Evolutionary conservation across 73 alveolate genomes (phyloP).

Genomic region (Paraurostyla sp.): DNA sequence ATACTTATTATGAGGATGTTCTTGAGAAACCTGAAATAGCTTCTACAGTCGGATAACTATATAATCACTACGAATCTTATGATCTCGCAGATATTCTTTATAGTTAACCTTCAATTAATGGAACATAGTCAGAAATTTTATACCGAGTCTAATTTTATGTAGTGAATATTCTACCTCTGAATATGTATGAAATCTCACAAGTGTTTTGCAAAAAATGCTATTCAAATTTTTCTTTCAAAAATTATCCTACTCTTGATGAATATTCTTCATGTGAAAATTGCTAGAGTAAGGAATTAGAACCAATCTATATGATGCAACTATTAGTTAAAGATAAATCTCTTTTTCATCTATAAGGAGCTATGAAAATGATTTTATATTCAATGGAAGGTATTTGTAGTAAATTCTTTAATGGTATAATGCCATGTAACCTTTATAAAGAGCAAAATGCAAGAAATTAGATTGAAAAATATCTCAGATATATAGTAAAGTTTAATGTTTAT

Average conservation of each 20-base stretch:
- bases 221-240: constrained; percentile 15
- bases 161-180: constrained; percentile 19
- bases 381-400: constrained; percentile 49
- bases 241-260: no score
- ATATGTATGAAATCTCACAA: background rate
- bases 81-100: constrained; percentile 40
- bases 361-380: constrained; percentile 37
- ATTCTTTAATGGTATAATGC: constrained; percentile 67
- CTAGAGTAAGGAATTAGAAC: background rate
- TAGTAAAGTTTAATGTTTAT: constrained; percentile 61
- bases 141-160: constrained; percentile 22
- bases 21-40: constrained; percentile 56
- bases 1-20: constrained; percentile 1
- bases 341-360: constrained; percentile 22
- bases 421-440: constrained; percentile 64
- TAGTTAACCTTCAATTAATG: background rate
- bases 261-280: no score
- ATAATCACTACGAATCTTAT: background rate
- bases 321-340: constrained; percentile 42
- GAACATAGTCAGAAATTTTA: background rate
- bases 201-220: constrained; percentile 16
- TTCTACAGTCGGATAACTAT: constrained; percentile 3
- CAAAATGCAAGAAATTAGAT: constrained; percentile 4
- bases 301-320: constrained; percentile 8
- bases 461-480: constrained; percentile 48